Conservation (phyloP, 129 eudicot species). For the Artemisia annua region DNA sequence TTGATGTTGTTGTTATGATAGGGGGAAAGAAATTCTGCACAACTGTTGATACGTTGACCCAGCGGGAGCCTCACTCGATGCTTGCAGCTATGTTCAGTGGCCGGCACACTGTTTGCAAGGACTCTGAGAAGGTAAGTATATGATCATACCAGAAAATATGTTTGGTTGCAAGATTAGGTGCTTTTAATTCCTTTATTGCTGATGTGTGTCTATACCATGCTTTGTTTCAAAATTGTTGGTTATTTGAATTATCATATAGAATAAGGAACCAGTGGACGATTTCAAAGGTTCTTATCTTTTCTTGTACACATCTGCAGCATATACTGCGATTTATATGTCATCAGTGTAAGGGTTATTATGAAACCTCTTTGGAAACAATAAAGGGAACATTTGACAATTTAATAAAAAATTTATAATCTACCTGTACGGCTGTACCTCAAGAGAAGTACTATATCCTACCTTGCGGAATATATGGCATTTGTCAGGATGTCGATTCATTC, state of each 20-base stretch:
- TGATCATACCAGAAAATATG: background rate
- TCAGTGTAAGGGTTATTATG: no score
- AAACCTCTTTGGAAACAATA: no score
- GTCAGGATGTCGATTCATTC: no score
- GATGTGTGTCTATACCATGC: background rate
- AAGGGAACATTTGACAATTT: no score
- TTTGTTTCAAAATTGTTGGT: background rate
- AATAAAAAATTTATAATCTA: no score
- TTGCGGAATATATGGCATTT: no score
- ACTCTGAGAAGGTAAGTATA: slow-evolving; percentile 59
- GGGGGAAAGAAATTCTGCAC: slow-evolving; percentile 94
- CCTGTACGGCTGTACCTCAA: no score
- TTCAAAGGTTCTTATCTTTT: background rate
- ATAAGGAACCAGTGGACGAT: background rate
- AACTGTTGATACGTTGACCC: slow-evolving; percentile 77
- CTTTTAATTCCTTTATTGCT: background rate
- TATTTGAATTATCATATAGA: background rate
- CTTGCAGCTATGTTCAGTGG: slow-evolving; percentile 99
- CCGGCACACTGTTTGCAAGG: slow-evolving; percentile 72
- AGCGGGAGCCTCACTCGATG: slow-evolving; percentile 94
- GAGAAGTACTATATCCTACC: no score
- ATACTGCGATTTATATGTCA: background rate
- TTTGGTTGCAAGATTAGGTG: slow-evolving; percentile 11
- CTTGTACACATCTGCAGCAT: background rate
- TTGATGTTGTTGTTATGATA: slow-evolving; percentile 14